Conservation (phyloP, 768 basidiomycete species). For the Boletus tomentosulus region DNA sequence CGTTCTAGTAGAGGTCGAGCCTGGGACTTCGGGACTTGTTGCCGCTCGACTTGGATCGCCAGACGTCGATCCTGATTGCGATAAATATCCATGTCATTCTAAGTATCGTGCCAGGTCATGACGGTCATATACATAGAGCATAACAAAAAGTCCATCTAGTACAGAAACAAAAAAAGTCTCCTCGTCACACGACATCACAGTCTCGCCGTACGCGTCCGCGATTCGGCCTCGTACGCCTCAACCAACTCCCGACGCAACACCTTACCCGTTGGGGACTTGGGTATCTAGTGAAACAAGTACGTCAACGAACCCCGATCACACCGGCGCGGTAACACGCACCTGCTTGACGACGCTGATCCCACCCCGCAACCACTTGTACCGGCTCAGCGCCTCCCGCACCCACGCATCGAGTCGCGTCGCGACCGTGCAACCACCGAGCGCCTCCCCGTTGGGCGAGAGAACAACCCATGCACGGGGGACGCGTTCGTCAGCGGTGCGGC, state of each 20-base stretch:
- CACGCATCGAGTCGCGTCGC: no score
- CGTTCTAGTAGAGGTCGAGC: neutral
- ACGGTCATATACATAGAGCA: neutral
- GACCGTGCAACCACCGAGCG: no score
- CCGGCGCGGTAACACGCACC: no score
- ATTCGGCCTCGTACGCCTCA: slow-evolving; percentile 47
- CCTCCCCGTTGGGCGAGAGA: no score
- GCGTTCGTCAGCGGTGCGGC: slow-evolving; percentile 12
- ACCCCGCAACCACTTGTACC: no score
- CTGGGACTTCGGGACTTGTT: neutral
- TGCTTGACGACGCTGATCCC: no score
- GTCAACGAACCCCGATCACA: no score
- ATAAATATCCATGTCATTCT: neutral
- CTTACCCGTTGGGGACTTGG: slow-evolving; percentile 60
- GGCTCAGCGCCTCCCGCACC: no score
- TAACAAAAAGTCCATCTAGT: neutral
- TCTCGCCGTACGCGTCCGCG: slow-evolving; percentile 18
- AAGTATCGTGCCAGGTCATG: neutral
- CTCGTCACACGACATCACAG: slow-evolving; percentile 14
- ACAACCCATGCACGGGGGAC: no score
- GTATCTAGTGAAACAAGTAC: no score
- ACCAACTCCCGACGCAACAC: slow-evolving; percentile 57
- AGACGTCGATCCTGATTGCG: neutral
- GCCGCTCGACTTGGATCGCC: neutral
- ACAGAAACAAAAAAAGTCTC: neutral